phyloP scores from a whole-genome alignment of 2,329 filamentous ascomycete genomes.

The Ophiostoma australiae region DNA sequence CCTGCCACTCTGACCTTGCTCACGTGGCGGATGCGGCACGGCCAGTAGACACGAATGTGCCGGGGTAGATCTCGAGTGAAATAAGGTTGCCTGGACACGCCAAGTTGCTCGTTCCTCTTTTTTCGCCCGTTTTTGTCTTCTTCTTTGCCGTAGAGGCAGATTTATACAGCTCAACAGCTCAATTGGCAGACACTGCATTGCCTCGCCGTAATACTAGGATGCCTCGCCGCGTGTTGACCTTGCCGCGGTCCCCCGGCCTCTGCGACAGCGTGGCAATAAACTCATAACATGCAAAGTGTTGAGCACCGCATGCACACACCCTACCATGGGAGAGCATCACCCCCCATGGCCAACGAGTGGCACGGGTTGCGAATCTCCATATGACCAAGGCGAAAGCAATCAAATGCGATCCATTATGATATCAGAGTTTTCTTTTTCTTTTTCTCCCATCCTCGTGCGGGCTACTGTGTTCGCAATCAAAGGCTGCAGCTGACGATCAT shows the following conservation, averaged over 20 bases:
- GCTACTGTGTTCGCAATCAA: background rate
- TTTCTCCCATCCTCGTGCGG: background rate
- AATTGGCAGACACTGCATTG: background rate
- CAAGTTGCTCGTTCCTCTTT: background rate
- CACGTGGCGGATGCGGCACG: slow-evolving; percentile 3
- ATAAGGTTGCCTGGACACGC: background rate
- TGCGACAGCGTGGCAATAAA: background rate
- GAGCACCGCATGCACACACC: background rate
- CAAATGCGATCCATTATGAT: background rate
- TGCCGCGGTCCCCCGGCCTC: slow-evolving; percentile 15
- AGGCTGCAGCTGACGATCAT: slow-evolving; percentile 4
- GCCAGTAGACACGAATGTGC: background rate
- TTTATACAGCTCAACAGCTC: background rate
- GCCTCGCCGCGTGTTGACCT: slow-evolving; percentile 12
- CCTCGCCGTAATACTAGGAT: background rate
- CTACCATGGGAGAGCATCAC: background rate
- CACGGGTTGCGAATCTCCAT: background rate
- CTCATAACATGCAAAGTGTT: background rate
- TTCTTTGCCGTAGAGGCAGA: background rate
- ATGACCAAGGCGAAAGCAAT: background rate
- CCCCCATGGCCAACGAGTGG: background rate
- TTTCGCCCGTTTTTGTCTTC: too few relatives aligned
- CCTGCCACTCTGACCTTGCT: background rate
- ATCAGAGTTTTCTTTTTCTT: background rate
- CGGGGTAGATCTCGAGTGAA: background rate